Evolutionary conservation across 495 filamentous ascomycete genomes (phyloP).

Genomic region (Tuber magnatum): DNA sequence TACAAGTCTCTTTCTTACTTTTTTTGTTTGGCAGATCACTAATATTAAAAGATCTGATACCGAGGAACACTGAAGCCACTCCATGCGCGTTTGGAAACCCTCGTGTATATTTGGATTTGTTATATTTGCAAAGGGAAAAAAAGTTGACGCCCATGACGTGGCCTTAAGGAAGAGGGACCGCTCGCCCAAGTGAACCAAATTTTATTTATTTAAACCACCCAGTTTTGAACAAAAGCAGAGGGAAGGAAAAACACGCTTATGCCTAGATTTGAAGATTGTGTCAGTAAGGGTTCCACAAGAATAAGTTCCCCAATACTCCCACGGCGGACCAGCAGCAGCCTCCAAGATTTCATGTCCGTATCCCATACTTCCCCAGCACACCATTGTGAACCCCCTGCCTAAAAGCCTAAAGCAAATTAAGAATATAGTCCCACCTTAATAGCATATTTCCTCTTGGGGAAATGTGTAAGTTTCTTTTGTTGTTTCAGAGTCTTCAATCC

Average conservation of each 20-base stretch:
- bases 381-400: not conserved
- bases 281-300: conserved; percentile 8
- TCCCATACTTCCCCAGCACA: too few relatives aligned
- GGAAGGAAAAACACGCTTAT: conserved; percentile 32
- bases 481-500: conserved; percentile 74
- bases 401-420: conserved; percentile 2
- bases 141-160: conserved; percentile 27
- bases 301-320: not conserved
- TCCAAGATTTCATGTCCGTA: not conserved
- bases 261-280: conserved; percentile 16
- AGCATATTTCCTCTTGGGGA: conserved; percentile 96
- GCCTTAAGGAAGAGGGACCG: conserved; percentile 27
- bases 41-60: conserved; percentile 2
- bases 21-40: not conserved
- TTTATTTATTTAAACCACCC: conserved; percentile 29
- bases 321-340: not conserved
- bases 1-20: not conserved
- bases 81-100: conserved; percentile 21
- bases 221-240: conserved; percentile 27
- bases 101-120: conserved; percentile 15
- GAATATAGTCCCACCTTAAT: conserved; percentile 63
- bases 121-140: conserved; percentile 1
- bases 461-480: conserved; percentile 89
- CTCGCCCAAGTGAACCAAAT: conserved; percentile 30
- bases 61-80: conserved; percentile 7